These are phyloP conservation scores for Trichosporon coremiiforme DNA, from an alignment of 1,284 basidiomycete species.

Conservation along the genomic window DNA sequence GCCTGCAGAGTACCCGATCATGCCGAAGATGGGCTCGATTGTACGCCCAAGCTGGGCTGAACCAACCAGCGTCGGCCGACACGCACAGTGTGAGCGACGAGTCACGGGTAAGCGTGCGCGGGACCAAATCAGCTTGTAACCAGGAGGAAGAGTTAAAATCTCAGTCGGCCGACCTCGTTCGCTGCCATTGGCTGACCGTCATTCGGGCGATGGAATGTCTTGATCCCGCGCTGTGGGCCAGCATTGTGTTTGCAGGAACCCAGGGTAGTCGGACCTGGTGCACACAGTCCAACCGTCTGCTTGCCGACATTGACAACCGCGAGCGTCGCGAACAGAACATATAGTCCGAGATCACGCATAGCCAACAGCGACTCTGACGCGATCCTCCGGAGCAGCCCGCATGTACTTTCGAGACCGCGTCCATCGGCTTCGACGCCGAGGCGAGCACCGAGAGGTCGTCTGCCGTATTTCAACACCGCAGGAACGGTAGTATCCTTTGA, in stretches of 20 bases:
- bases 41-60: not conserved
- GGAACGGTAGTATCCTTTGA: not conserved
- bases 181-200: not conserved
- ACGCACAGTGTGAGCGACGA: not conserved
- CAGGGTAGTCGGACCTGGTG: not conserved
- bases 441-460: not conserved
- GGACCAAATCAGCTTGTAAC: not conserved
- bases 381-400: too few relatives aligned
- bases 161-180: not conserved
- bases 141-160: not conserved
- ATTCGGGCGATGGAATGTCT: not conserved
- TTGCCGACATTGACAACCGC: not conserved
- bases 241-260: not conserved
- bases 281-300: not conserved
- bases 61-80: conserved; percentile 13
- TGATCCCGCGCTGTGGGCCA: not conserved
- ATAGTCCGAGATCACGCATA: not conserved
- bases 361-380: too few relatives aligned
- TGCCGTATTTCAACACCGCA: not conserved
- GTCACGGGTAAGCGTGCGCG: not conserved
- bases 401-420: not conserved
- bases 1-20: not conserved
- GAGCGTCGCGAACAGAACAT: not conserved
- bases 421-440: not conserved
- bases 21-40: not conserved